Percentiles rank a stretch among this genome's conserved stretches.
phyloP scores from a whole-genome alignment of 2,329 filamentous ascomycete species.

The Arthrobotrys conoides region DNA sequence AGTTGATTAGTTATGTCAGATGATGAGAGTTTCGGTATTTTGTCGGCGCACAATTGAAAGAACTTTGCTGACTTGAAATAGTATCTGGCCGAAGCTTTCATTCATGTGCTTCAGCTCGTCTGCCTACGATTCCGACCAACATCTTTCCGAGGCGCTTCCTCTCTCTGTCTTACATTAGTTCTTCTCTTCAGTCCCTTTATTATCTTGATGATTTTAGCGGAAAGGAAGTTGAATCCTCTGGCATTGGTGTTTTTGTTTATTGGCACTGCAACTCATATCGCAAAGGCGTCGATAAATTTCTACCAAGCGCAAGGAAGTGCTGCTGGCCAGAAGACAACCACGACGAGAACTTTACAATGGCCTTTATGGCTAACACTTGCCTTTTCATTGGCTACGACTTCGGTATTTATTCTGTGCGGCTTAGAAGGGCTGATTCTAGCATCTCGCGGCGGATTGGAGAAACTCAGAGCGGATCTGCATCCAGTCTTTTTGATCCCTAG shows the following conservation, averaged over 20 bases:
- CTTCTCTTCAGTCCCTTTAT: constrained; percentile 5
- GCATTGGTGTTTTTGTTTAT: constrained; percentile 3
- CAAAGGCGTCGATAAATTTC: constrained; percentile 15
- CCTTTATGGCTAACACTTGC: constrained; percentile 2
- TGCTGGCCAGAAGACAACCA: not conserved
- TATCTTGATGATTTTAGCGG: constrained; percentile 21
- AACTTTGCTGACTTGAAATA: not conserved
- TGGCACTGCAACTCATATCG: constrained; percentile 21
- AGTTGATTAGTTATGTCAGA: too few species aligned
- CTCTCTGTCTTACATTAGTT: not conserved
- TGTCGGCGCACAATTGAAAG: too few species aligned
- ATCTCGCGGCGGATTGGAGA: constrained; percentile 20
- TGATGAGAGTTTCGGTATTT: too few species aligned
- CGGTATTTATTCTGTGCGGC: not conserved
- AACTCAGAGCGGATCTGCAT: constrained; percentile 14
- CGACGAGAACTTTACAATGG: not conserved
- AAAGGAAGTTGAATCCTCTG: constrained; percentile 35
- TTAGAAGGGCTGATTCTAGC: constrained; percentile 25
- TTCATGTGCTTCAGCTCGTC: not conserved
- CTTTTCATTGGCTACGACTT: not conserved
- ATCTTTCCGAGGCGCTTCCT: not conserved
- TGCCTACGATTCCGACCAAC: constrained; percentile 29
- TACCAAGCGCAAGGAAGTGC: not conserved
- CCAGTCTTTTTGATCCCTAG: constrained; percentile 25
- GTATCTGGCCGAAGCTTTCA: constrained; percentile 28